Conservation (phyloP, 2,329 filamentous ascomycete genomes). For the Cladobotryum mycophilum region DNA sequence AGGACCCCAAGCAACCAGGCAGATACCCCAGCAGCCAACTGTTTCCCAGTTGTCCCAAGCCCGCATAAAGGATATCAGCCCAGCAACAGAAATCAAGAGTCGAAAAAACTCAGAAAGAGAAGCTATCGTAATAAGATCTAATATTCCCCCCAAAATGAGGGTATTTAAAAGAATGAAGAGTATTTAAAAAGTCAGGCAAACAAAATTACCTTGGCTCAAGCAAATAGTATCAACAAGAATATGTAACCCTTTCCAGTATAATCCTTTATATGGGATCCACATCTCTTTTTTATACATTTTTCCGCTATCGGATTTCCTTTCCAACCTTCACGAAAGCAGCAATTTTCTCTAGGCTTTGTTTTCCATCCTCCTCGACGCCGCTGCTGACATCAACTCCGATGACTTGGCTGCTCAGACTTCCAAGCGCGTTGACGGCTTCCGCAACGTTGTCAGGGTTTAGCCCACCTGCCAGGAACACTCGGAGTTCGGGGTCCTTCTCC, state of each 20-base stretch:
- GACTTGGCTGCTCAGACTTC: slow-evolving; percentile 54
- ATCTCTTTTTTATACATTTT: too few relatives aligned
- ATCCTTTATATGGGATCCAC: background rate
- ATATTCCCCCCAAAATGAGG: background rate
- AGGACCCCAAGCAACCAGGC: background rate
- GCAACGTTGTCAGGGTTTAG: slow-evolving; percentile 73
- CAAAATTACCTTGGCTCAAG: background rate
- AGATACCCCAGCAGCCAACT: too few relatives aligned
- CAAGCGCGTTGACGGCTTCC: slow-evolving; percentile 57
- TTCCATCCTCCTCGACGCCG: slow-evolving; percentile 79
- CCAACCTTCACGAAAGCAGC: slow-evolving; percentile 69
- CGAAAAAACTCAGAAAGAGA: too few relatives aligned
- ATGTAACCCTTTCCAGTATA: background rate
- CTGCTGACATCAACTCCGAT: slow-evolving; percentile 89
- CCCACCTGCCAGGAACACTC: slow-evolving; percentile 78
- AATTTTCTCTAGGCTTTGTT: slow-evolving; percentile 78
- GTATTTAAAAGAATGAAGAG: background rate
- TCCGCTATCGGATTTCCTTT: slow-evolving; percentile 49
- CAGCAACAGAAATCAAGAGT: too few relatives aligned
- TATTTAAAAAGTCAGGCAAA: background rate
- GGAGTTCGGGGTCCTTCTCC: slow-evolving; percentile 60
- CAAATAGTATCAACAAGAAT: too few relatives aligned
- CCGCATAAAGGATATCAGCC: too few relatives aligned
- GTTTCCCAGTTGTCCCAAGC: too few relatives aligned
- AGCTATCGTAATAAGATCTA: background rate